Evolutionary conservation across 495 filamentous ascomycete species (phyloP).

Genomic region (Hypoxylon crocopeplum): DNA sequence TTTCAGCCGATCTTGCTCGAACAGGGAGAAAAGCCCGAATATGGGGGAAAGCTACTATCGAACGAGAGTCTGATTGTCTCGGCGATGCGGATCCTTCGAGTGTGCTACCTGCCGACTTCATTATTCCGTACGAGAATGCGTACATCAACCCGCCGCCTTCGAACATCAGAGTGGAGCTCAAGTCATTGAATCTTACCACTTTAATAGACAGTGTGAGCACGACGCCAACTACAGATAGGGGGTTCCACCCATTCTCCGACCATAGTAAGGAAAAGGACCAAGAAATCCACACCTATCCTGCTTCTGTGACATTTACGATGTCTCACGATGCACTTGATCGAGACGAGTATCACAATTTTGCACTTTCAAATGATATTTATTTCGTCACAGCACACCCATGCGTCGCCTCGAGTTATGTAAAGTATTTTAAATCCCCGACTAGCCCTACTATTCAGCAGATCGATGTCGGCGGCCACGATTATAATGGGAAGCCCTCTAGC

Average conservation of each 20-base stretch:
- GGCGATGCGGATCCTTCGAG: conserved; percentile 55
- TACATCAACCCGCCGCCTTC: conserved; percentile 51
- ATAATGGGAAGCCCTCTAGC: conserved; percentile 49
- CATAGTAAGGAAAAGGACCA: conserved; percentile 42
- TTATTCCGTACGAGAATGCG: conserved; percentile 59
- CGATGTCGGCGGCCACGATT: conserved; percentile 51
- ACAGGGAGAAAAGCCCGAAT: conserved; percentile 55
- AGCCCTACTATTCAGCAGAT: conserved; percentile 60
- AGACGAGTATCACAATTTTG: conserved; percentile 51
- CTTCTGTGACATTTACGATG: conserved; percentile 60
- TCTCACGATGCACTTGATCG: conserved; percentile 45
- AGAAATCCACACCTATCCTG: conserved; percentile 55
- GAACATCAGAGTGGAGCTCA: conserved; percentile 50
- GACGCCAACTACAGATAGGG: conserved; percentile 45
- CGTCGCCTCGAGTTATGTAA: conserved; percentile 60
- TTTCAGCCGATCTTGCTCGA: conserved; percentile 47
- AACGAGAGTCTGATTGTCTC: conserved; percentile 59
- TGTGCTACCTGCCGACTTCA: conserved; percentile 64
- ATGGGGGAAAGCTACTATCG: conserved; percentile 56
- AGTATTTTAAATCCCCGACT: conserved; percentile 54
- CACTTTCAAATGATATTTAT: conserved; percentile 66
- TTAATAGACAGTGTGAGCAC: conserved; percentile 44
- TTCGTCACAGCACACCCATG: conserved; percentile 73
- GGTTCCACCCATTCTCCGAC: conserved; percentile 42
- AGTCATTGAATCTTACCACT: conserved; percentile 48